phyloP scores from a whole-genome alignment of 106 monocot genomes.

The Triglochin maritima region DNA sequence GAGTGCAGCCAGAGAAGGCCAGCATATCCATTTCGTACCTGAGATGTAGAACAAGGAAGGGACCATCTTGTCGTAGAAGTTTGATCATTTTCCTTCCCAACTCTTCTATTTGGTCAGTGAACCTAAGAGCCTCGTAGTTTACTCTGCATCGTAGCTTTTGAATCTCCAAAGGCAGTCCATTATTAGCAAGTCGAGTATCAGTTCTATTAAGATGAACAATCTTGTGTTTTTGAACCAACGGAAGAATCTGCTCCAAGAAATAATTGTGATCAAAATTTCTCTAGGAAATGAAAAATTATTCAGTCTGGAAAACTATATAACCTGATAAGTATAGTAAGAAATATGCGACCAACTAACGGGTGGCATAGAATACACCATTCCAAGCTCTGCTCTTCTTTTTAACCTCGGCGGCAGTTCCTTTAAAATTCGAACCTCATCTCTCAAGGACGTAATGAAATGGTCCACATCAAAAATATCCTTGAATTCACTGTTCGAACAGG shows the following conservation, averaged over 20 bases:
- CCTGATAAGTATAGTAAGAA: constrained; percentile 72
- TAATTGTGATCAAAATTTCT: background rate
- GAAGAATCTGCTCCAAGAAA: constrained; percentile 53
- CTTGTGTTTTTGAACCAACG: constrained; percentile 71
- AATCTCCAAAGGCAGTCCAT: constrained; percentile 73
- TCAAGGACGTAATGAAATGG: constrained; percentile 76
- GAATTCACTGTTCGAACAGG: constrained; percentile 46
- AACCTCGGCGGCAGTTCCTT: constrained; percentile 82
- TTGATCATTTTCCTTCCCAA: constrained; percentile 58
- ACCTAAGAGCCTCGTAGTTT: constrained; percentile 61
- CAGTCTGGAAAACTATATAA: constrained; percentile 5
- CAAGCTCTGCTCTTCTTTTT: constrained; percentile 49
- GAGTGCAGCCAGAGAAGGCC: constrained; percentile 89
- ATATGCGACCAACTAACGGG: constrained; percentile 94
- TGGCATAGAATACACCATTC: constrained; percentile 62
- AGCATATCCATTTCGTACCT: constrained; percentile 28
- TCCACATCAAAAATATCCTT: constrained; percentile 94
- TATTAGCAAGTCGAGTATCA: constrained; percentile 85
- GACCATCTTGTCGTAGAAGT: constrained; percentile 57
- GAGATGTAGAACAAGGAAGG: constrained; percentile 88
- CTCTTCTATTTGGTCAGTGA: constrained; percentile 79
- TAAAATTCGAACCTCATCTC: constrained; percentile 87
- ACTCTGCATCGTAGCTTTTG: constrained; percentile 77
- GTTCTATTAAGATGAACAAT: constrained; percentile 78
- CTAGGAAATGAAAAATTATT: background rate